These are phyloP conservation scores for Boletus tomentosulus DNA, from an alignment of 768 basidiomycete species.

Conservation along the genomic window DNA sequence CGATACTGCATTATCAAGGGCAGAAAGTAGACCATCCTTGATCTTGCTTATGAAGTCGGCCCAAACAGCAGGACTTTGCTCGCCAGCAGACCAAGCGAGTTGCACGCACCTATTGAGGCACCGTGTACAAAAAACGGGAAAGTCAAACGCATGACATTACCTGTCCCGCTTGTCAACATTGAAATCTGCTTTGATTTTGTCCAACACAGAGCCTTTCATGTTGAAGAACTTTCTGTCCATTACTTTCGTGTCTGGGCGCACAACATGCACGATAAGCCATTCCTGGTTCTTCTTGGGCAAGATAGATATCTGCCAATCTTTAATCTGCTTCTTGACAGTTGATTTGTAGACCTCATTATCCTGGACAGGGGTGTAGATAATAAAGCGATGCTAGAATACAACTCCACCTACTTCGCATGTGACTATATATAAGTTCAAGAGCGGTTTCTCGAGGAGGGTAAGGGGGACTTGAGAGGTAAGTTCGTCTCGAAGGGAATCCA, in stretches of 20 bases:
- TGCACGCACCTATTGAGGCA: slow-evolving; percentile 64
- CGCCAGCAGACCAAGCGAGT: slow-evolving; percentile 68
- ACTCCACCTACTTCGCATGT: slow-evolving; percentile 74
- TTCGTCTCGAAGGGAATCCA: slow-evolving; percentile 69
- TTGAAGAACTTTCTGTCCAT: slow-evolving; percentile 70
- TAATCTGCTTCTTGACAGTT: slow-evolving; percentile 78
- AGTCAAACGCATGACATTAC: slow-evolving; percentile 26
- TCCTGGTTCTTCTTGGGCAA: slow-evolving; percentile 77
- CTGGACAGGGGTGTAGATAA: slow-evolving; percentile 29
- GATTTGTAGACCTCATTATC: slow-evolving; percentile 73
- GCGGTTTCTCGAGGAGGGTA: slow-evolving; percentile 78
- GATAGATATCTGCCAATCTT: slow-evolving; percentile 81
- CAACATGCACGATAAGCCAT: slow-evolving; percentile 88
- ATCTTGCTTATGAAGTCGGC: slow-evolving; percentile 83
- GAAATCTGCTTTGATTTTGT: slow-evolving; percentile 90
- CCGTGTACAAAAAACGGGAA: slow-evolving; percentile 13
- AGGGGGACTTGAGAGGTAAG: slow-evolving; percentile 70
- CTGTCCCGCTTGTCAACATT: slow-evolving; percentile 85
- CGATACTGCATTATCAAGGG: slow-evolving; percentile 79
- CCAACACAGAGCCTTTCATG: slow-evolving; percentile 79
- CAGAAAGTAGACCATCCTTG: slow-evolving; percentile 83
- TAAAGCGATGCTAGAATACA: not conserved
- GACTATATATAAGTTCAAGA: slow-evolving; percentile 83
- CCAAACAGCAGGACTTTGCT: slow-evolving; percentile 78
- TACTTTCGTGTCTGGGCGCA: slow-evolving; percentile 63